A percentile compares a stretch with the other conserved stretches of the same genome.
Conservation (phyloP, 164 flowering plant species). For the Nelumbo lutea region DNA sequence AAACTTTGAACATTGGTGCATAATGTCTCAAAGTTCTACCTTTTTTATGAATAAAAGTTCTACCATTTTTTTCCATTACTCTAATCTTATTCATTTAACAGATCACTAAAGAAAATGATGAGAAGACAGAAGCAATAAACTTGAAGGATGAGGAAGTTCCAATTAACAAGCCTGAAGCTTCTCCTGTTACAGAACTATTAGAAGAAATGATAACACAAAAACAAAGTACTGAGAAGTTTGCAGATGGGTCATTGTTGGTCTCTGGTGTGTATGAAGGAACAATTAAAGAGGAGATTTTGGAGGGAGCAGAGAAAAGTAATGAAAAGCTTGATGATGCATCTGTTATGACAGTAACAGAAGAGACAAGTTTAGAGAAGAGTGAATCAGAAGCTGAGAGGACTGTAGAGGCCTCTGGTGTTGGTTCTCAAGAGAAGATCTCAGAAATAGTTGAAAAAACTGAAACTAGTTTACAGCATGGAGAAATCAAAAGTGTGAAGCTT, state of each 20-base stretch:
- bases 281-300: conserved; percentile 3
- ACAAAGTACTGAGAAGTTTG: not conserved
- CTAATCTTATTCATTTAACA: not conserved
- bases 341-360: conserved; percentile 5
- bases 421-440: conserved; percentile 13
- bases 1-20: not conserved
- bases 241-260: not conserved
- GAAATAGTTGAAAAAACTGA: conserved; percentile 11
- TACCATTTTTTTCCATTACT: not conserved
- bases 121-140: conserved; percentile 9
- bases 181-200: conserved; percentile 4
- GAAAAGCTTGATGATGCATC: conserved; percentile 5
- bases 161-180: conserved; percentile 4
- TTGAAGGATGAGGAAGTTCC: conserved; percentile 4
- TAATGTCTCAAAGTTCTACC: not conserved
- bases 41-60: not conserved
- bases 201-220: conserved; percentile 5
- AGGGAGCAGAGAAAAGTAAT: conserved; percentile 8
- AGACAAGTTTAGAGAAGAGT: not conserved
- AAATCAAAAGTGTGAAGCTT: conserved; percentile 9
- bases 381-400: conserved; percentile 7
- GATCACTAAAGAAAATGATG: conserved; percentile 3
- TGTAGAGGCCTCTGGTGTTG: not conserved
- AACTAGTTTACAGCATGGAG: conserved; percentile 2
- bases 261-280: conserved; percentile 8